Base-by-base conservation (phyloP, 345 rosid species). In the Salix brachista region DNA sequence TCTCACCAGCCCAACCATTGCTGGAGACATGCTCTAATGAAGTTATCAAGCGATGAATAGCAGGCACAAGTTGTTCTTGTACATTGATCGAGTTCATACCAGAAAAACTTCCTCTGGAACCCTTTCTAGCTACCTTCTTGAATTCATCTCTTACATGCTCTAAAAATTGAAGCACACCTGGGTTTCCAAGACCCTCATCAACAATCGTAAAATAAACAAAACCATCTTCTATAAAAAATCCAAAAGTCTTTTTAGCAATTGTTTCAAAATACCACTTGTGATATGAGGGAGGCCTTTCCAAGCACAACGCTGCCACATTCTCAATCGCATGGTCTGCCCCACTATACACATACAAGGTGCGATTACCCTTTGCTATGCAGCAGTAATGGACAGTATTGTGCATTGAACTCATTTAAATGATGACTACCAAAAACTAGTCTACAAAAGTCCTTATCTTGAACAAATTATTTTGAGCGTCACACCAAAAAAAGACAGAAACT, bases 181-280 rank as follows among this genome's bases (percentile, higher is more conserved):
- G 77, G 52, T 79, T 91, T 69, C 89, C 85, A 39, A 90, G 83
- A 46, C 86, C 87, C 73, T 89, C 86, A 61, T 88, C 91, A 68
- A 87, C 93, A 74, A 94, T 88, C 13, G 91, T 74, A 58, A 94
- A 91, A 84, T 87, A 91, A 61, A 89, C 85, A 82, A 76, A 87
- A 80, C 91, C 91, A 70, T 91, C 94, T 77, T 91, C 94, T 0
- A 90, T 79, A 69, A 94, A 69, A 76, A 91, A 92, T 7, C 96
- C 94, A 28, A 85, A 91, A 28, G 89, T 91, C 75, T 60, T 89
- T 79, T 82, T 86, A 58, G 87, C 76, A 0, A 83, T 26, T 0
- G 98, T 90, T 87, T 92, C 98, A 56, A 89, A 90, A 80, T 94
- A 94, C 96, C 96, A 91, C 76, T 71, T 86, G 76, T 94, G 98